A percentile compares a stretch with the other conserved stretches of the same genome.
Conservation (phyloP, 257 asterid genomes). For the Orobanche coerulescens region DNA sequence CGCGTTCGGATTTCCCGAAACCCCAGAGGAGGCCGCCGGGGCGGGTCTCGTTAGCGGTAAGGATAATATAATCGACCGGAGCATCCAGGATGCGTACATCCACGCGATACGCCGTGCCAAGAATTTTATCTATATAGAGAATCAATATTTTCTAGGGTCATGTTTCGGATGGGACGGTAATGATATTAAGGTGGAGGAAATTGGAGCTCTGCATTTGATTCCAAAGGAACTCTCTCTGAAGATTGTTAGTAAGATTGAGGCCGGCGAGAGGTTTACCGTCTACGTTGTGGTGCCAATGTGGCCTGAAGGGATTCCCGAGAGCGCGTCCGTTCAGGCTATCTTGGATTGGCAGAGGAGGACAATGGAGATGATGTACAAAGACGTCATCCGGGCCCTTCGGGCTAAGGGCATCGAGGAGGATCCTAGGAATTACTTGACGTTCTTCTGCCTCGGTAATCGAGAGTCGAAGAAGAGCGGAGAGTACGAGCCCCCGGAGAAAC, state of each 20-base stretch:
- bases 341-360: constrained; percentile 82
- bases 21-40: constrained; percentile 64
- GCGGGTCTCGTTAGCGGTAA: constrained; percentile 81
- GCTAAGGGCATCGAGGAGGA: constrained; percentile 63
- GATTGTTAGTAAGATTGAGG: constrained; percentile 70
- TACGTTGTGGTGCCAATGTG: constrained; percentile 81
- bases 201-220: constrained; percentile 70
- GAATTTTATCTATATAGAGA: constrained; percentile 63
- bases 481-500: constrained; percentile 61
- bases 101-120: constrained; percentile 88
- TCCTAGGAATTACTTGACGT: constrained; percentile 70
- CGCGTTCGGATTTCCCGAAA: constrained; percentile 79
- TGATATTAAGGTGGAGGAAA: constrained; percentile 56
- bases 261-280: constrained; percentile 71
- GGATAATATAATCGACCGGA: constrained; percentile 66
- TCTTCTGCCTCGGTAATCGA: constrained; percentile 72
- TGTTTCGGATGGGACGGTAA: constrained; percentile 54
- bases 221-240: constrained; percentile 76
- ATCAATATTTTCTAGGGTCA: constrained; percentile 79
- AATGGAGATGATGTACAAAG: constrained; percentile 81
- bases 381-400: constrained; percentile 47
- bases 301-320: constrained; percentile 92
- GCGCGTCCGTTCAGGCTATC: constrained; percentile 83
- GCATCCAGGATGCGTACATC: constrained; percentile 84
- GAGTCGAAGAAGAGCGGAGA: constrained; percentile 73